Conservation (phyloP, 768 basidiomycete species). For the Pleurotus ostreatus region DNA sequence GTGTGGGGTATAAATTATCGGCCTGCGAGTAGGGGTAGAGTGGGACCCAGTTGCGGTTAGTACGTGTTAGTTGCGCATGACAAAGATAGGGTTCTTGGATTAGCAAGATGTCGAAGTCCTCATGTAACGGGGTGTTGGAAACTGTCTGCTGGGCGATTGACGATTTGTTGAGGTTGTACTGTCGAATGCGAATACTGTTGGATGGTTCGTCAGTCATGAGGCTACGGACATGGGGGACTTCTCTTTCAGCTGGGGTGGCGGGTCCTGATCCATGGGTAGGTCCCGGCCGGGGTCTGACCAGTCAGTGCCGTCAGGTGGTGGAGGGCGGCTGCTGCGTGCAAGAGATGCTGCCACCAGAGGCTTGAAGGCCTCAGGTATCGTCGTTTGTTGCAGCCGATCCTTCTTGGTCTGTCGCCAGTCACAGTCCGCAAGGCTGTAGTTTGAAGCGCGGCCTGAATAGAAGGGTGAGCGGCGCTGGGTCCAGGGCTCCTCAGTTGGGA, state of each 20-base stretch:
- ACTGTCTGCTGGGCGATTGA: slow-evolving; percentile 8
- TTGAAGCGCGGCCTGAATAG: neutral
- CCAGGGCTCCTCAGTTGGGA: neutral
- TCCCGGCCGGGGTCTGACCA: neutral
- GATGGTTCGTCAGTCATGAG: neutral
- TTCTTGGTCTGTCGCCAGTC: neutral
- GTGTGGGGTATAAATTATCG: slow-evolving; percentile 9
- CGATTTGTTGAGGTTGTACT: slow-evolving; percentile 26
- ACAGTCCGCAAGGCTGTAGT: neutral
- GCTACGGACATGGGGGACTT: too few relatives aligned
- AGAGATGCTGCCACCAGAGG: neutral
- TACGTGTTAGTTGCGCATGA: too few relatives aligned
- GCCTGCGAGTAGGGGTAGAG: too few relatives aligned
- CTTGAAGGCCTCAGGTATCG: neutral
- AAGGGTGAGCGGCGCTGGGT: neutral
- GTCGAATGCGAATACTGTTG: slow-evolving; percentile 13
- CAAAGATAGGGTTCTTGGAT: too few relatives aligned
- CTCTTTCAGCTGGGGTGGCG: neutral
- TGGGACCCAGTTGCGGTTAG: too few relatives aligned
- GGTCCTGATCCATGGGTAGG: neutral
- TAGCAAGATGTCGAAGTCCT: neutral
- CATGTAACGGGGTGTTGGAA: neutral
- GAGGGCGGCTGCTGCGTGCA: neutral
- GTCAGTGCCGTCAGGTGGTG: neutral
- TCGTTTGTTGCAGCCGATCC: neutral